A percentile compares a stretch with the other conserved stretches of the same genome.
Conservation (phyloP, 768 basidiomycete genomes). For the Cytidiella melzeri region DNA sequence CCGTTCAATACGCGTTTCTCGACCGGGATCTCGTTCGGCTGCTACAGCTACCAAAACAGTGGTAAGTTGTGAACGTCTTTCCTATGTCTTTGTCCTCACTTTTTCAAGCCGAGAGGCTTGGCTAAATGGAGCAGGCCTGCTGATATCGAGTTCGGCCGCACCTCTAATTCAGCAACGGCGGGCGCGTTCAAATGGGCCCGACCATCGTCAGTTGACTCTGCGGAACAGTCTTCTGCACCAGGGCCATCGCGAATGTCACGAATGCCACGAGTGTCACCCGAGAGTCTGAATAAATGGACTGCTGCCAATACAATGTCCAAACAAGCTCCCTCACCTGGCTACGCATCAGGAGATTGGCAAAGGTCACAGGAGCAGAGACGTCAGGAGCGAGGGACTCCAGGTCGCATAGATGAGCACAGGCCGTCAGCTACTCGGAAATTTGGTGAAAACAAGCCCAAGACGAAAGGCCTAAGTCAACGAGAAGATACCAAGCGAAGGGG, state of each 20-base stretch:
- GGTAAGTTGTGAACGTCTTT: conserved; percentile 5
- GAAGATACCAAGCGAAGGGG: neutral
- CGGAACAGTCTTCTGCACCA: no score
- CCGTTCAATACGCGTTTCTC: conserved; percentile 15
- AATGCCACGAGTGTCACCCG: no score
- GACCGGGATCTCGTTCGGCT: conserved; percentile 12
- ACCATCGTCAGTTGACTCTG: neutral
- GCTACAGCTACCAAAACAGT: conserved; percentile 18
- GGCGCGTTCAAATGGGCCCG: neutral
- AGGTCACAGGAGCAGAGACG: no score
- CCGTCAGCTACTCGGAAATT: no score
- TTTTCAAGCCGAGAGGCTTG: conserved; percentile 7
- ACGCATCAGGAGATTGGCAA: no score
- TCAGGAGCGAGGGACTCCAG: no score
- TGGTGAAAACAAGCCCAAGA: neutral
- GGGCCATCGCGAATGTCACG: no score
- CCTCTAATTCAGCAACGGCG: neutral
- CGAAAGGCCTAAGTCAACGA: neutral
- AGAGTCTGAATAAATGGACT: no score
- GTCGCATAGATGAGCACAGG: no score
- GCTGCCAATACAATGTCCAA: no score
- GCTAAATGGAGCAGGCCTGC: conserved; percentile 10
- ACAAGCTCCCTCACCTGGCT: no score
- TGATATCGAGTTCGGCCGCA: neutral
- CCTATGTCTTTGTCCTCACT: neutral